Percentiles rank a stretch among this genome's conserved stretches.
Evolutionary conservation across 129 eudicot genomes (phyloP).

Genomic region (Saposhnikovia divaricata): DNA sequence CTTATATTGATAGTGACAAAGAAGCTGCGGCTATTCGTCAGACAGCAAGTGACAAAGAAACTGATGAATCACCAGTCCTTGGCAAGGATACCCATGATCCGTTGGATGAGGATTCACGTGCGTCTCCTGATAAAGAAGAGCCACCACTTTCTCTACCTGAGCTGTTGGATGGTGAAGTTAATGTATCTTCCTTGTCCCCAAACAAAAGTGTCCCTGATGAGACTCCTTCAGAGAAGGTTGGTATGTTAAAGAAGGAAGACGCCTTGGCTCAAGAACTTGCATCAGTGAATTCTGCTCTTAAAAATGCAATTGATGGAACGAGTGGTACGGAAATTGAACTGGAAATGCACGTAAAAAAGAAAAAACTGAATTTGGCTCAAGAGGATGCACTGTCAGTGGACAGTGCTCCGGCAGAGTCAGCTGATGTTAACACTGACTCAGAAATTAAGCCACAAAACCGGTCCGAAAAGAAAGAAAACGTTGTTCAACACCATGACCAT

Average conservation of each 20-base stretch:
- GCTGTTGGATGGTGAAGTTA: conserved; percentile 29
- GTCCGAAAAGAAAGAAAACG: conserved; percentile 17
- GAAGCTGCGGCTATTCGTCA: not conserved
- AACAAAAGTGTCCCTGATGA: conserved; percentile 49
- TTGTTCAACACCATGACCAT: not conserved
- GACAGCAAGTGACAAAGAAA: conserved; percentile 8
- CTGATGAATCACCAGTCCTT: conserved; percentile 17
- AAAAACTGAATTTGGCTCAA: conserved; percentile 21
- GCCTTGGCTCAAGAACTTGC: conserved; percentile 25
- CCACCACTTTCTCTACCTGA: conserved; percentile 36
- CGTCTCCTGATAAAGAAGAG: conserved; percentile 29
- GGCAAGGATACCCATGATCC: conserved; percentile 22
- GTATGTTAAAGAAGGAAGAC: conserved; percentile 25
- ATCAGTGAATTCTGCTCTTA: conserved; percentile 17
- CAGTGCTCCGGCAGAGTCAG: conserved; percentile 26
- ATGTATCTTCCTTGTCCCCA: conserved; percentile 38
- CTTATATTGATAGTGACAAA: conserved; percentile 36
- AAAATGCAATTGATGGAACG: conserved; percentile 30
- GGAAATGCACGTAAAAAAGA: not conserved
- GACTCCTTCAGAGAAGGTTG: conserved; percentile 24
- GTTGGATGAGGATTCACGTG: conserved; percentile 14
- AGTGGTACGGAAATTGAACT: conserved; percentile 21
- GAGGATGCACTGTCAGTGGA: conserved; percentile 14
- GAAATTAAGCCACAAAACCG: conserved; percentile 23
- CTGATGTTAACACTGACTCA: conserved; percentile 31